These are phyloP conservation scores for Xylariaceae sp. DNA, from an alignment of 2,329 filamentous ascomycete species.

Conservation along the genomic window DNA sequence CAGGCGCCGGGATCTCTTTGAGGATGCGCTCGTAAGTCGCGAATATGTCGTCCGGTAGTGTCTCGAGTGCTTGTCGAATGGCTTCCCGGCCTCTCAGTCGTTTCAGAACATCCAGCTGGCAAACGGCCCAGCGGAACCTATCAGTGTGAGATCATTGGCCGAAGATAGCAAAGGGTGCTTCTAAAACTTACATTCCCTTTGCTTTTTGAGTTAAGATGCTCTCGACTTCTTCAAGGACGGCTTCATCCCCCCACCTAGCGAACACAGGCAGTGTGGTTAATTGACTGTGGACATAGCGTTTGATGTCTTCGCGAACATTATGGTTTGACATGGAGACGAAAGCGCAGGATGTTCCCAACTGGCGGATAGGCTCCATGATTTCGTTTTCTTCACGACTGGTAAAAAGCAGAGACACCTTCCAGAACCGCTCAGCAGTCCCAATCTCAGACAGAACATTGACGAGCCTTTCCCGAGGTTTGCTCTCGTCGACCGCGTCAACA, in stretches of 20 bases:
- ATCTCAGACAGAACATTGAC: constrained; percentile 33
- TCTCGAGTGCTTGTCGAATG: constrained; percentile 24
- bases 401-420: constrained; percentile 37
- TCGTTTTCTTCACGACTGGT: constrained; percentile 42
- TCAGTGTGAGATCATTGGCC: neutral
- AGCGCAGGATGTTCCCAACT: neutral
- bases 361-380: constrained; percentile 30
- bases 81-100: constrained; percentile 14
- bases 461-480: constrained; percentile 32
- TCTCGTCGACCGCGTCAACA: constrained; percentile 44
- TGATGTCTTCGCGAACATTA: constrained; percentile 38
- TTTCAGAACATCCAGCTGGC: constrained; percentile 38
- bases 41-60: constrained; percentile 35
- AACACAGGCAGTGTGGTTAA: constrained; percentile 21
- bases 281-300: constrained; percentile 29
- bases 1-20: constrained; percentile 20
- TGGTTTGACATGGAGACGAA: constrained; percentile 40
- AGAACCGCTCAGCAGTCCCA: constrained; percentile 32
- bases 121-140: constrained; percentile 41
- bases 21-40: constrained; percentile 39
- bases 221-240: constrained; percentile 30
- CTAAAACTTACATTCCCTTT: constrained; percentile 36
- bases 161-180: neutral
- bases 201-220: constrained; percentile 28
- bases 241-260: constrained; percentile 8